A percentile compares a stretch with the other conserved stretches of the same genome.
These are phyloP conservation scores for Fusarium veterinarium DNA, from an alignment of 2,329 filamentous ascomycete species.

Conservation along the genomic window DNA sequence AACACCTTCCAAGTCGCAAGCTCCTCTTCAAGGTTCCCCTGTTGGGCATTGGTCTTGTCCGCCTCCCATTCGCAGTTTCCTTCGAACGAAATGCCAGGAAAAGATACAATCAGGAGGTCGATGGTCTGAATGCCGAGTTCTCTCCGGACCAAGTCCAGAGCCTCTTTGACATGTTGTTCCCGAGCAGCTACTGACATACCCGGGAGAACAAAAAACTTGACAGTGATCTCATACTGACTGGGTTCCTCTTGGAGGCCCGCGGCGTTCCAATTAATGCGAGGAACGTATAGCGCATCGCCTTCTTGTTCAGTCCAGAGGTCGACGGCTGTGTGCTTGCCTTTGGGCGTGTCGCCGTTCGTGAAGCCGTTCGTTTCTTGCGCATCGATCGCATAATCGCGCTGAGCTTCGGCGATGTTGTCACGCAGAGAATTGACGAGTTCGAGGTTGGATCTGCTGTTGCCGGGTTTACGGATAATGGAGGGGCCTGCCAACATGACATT, in stretches of 20 bases:
- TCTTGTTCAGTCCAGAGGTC: slow-evolving; percentile 76
- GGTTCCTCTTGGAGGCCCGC: slow-evolving; percentile 83
- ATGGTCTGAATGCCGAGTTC: slow-evolving; percentile 81
- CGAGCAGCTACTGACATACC: slow-evolving; percentile 73
- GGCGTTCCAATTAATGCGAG: slow-evolving; percentile 77
- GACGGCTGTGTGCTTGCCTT: slow-evolving; percentile 37
- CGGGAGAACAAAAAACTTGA: slow-evolving; percentile 94
- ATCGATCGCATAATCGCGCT: slow-evolving; percentile 66
- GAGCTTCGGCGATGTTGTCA: slow-evolving; percentile 81
- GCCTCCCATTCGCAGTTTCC: slow-evolving; percentile 88
- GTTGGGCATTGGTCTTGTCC: slow-evolving; percentile 68
- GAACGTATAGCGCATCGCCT: slow-evolving; percentile 75
- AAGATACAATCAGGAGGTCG: slow-evolving; percentile 91
- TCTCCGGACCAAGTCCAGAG: slow-evolving; percentile 81
- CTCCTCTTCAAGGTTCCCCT: slow-evolving; percentile 75
- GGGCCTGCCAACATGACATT: slow-evolving; percentile 89
- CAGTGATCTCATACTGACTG: slow-evolving; percentile 90
- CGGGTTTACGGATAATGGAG: slow-evolving; percentile 83
- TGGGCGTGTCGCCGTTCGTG: slow-evolving; percentile 45
- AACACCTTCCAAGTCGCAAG: slow-evolving; percentile 76
- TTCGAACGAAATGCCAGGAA: slow-evolving; percentile 93
- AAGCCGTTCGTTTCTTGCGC: slow-evolving; percentile 48
- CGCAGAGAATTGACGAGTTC: slow-evolving; percentile 91
- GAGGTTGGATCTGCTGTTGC: slow-evolving; percentile 83
- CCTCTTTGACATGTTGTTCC: slow-evolving; percentile 78